Evolutionary conservation across 2,329 filamentous ascomycete species (phyloP), one percentile per base, ranked within the genome.

Genomic region (Amauroascus verrucosus): DNA sequence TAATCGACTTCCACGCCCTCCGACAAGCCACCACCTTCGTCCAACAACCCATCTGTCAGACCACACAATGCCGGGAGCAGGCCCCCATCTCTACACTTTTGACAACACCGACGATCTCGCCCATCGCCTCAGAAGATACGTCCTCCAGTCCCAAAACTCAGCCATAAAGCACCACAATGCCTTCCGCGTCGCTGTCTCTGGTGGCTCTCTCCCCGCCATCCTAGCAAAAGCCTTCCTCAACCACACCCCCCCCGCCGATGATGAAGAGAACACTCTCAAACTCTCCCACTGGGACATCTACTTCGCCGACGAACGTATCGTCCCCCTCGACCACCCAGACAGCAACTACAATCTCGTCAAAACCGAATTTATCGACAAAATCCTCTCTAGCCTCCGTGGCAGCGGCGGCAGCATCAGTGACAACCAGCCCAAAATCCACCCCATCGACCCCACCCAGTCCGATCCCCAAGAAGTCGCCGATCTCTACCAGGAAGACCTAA

Each of bases 251-350:
- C 60, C 72, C 72, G 70, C 75, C 56, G 75, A 72, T 47, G 70
- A 67, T 35, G 59, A 63, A 9, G 73, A 83, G 54, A 86, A 89
- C 65, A 77, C 74, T 3, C 72, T 90, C 61, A 77, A 85, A 63
- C 95, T 94, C 72, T 76, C 78, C 67, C 88, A 87, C 70, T 98
- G 93, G 93, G 87, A 97, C 65, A 88, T 98, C 66, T 98, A 97
- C 78, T 97, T 96, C 71, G 91, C 91, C 66, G 93, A 98, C 68
- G 93, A 98, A 77, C 87, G 93, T 65, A 88, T 88, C 62, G 93
- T 97, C 51, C 86, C 93, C 20, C 83, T 96, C 61, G 84, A 93
- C 70, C 85, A 97, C 72, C 79, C 82, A 60, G 91, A 98, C 75
- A 95, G 89, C 75, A 98, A 97, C 75, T 95, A 96, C 73, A 82